A percentile compares a stretch with the other conserved stretches of the same genome.
These are phyloP conservation scores for Cryptosporidium bovis DNA, from an alignment of 169 alveolate genomes.

Conservation along the genomic window DNA sequence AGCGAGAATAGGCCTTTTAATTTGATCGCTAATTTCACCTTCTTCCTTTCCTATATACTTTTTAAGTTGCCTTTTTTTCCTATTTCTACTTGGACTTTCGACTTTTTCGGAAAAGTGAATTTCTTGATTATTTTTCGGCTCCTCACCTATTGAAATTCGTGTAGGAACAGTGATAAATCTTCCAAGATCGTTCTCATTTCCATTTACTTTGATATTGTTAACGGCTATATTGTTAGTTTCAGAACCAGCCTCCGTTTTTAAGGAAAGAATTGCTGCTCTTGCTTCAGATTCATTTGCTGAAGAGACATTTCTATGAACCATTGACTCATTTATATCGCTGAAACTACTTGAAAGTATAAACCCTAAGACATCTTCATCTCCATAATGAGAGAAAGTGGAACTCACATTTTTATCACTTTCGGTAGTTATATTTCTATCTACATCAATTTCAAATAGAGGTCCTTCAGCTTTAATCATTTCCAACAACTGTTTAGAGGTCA, in stretches of 20 bases:
- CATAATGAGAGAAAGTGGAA: background rate
- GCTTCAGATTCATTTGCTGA: no score
- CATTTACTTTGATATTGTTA: background rate
- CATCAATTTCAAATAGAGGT: background rate
- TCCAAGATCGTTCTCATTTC: background rate
- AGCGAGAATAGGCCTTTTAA: no score
- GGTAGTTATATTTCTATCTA: background rate
- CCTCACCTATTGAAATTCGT: background rate
- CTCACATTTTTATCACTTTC: background rate
- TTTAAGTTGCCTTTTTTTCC: no score
- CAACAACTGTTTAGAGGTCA: background rate
- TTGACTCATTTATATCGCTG: no score
- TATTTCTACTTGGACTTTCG: no score
- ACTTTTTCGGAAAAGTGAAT: background rate
- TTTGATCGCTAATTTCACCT: no score
- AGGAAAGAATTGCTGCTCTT: conserved; percentile 1
- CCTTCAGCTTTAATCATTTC: conserved; percentile 23
- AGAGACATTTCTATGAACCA: no score
- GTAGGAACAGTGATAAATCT: no score
- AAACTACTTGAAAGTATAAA: conserved; percentile 15
- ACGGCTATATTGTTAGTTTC: conserved; percentile 1
- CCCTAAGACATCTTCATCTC: conserved; percentile 38
- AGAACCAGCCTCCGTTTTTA: background rate
- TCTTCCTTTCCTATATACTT: no score
- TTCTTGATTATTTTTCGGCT: background rate